Evolutionary conservation across 2,329 filamentous ascomycete species (phyloP), one percentile per base, ranked within the genome.

Genomic region (Dactylonectria estremocensis): DNA sequence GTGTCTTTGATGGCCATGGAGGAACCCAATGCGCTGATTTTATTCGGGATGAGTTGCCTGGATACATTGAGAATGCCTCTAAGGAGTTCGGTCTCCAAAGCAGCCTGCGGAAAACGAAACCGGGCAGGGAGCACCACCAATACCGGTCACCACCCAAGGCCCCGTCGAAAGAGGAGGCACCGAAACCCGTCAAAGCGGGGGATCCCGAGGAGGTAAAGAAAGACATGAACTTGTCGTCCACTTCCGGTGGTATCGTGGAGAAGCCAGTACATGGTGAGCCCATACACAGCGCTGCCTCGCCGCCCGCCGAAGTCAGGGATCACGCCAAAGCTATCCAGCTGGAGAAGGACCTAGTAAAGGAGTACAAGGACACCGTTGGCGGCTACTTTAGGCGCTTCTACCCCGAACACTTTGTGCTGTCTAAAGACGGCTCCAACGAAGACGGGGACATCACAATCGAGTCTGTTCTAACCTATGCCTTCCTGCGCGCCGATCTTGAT

Each of bases 361-460:
- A 92, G 62, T 99, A 97, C 90, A 93, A 91, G 78, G 88, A 90
- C 67, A 91, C 94, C 0, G 92, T 99, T 6, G 96, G 96, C 54
- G 96, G 96, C 35, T 99, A 99, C 82, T 99, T 97, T 78, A 90
- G 93, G 67, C 91, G 96, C 49, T 98, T 98, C 83, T 91, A 90
- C 72, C 95, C 96, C 0, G 87, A 93, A 54, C 88, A 93, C 80
- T 98, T 97, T 74, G 80, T 82, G 61, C 70, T 86, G 14, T 80
- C 83, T 13, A 74, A 76, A 18, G 75, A 79, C 13, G 68, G 70
- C 5, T 54, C 73, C 4, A 73, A 75, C 28, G 77, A 80, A 35
- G 76, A 78, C 45, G 75, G 77, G 14, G 80, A 86, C 14, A 86
- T 91, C 40, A 90, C 90, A 14, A 88, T 95, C 68, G 92, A 95